Evolutionary conservation across 345 rosid genomes (phyloP).

Genomic region (Noccaea caerulescens): DNA sequence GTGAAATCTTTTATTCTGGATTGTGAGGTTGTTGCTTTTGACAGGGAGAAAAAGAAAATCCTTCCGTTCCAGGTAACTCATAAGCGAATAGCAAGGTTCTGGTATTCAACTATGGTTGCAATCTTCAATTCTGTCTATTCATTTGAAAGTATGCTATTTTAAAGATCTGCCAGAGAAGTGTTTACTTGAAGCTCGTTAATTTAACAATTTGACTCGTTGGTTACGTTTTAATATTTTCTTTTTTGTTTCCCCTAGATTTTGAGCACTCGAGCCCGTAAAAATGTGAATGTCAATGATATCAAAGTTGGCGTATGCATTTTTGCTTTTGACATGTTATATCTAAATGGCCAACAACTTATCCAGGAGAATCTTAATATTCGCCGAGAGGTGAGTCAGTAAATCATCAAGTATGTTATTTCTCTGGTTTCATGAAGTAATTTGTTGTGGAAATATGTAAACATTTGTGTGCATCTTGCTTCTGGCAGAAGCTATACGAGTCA

Average conservation of each 20-base stretch:
- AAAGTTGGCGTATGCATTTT: conserved; percentile 91
- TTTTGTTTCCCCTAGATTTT: conserved; percentile 56
- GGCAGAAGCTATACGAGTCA: conserved; percentile 73
- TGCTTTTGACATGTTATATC: conserved; percentile 88
- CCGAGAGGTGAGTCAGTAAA: conserved; percentile 64
- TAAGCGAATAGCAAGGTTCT: conserved; percentile 22
- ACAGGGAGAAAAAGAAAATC: conserved; percentile 73
- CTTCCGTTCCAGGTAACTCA: conserved; percentile 89
- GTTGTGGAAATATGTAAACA: conserved; percentile 8
- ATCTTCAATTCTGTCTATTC: conserved; percentile 2
- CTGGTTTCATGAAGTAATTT: conserved; percentile 8
- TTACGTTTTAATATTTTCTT: background rate
- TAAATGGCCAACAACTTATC: conserved; percentile 76
- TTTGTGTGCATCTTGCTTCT: conserved; percentile 21
- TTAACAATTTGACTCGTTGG: conserved; percentile 20
- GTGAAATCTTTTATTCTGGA: conserved; percentile 85
- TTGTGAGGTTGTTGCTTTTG: conserved; percentile 91
- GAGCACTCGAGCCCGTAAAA: conserved; percentile 84
- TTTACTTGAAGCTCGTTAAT: conserved; percentile 14
- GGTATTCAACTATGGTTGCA: conserved; percentile 26
- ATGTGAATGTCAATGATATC: conserved; percentile 78
- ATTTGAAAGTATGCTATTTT: conserved; percentile 7
- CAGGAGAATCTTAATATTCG: conserved; percentile 76
- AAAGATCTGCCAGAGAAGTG: background rate
- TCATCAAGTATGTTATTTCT: conserved; percentile 11